Percentiles rank a stretch among this genome's conserved stretches.
These are phyloP conservation scores for Coemansia sp. DNA, from an alignment of 192 early-diverging fungal genomes.

Conservation along the genomic window DNA sequence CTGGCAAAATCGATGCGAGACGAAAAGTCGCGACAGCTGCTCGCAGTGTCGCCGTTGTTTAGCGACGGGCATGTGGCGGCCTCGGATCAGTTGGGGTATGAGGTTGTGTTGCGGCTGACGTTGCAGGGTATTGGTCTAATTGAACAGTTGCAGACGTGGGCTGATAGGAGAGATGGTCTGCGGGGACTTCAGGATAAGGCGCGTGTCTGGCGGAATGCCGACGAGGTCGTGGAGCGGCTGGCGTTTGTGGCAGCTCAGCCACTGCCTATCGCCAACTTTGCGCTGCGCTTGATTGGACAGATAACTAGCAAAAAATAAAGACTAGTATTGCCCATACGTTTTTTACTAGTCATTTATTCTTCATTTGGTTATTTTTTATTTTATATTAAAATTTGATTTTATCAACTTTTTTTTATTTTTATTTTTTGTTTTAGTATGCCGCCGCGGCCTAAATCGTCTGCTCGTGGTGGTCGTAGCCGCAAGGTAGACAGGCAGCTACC, in stretches of 20 bases:
- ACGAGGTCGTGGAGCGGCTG: conserved; percentile 45
- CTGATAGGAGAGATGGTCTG: conserved; percentile 26
- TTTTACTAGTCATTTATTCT: background rate
- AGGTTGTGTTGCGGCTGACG: conserved; percentile 30
- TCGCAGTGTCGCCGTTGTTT: conserved; percentile 12
- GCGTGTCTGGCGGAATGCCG: conserved; percentile 39
- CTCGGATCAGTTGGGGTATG: conserved; percentile 9
- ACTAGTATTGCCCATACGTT: conserved; percentile 8
- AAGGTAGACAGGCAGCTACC: too few species aligned
- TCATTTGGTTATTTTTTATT: conserved; percentile 1
- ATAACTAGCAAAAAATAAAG: too few species aligned
- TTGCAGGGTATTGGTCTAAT: conserved; percentile 42
- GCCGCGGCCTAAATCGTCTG: background rate
- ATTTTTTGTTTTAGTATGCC: conserved; percentile 5
- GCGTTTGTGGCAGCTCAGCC: conserved; percentile 32
- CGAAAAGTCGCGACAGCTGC: conserved; percentile 9
- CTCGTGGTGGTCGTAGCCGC: background rate
- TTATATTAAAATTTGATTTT: too few species aligned
- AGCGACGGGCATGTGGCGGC: conserved; percentile 10
- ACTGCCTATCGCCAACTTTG: conserved; percentile 17
- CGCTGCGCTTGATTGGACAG: conserved; percentile 26
- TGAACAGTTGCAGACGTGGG: conserved; percentile 54
- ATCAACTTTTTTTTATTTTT: background rate
- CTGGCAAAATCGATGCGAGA: conserved; percentile 11
- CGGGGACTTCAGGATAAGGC: conserved; percentile 30